Evolutionary conservation across 1,284 basidiomycete genomes (phyloP), one percentile per base, ranked within the genome.

Genomic region (Clitocybe nebularis): DNA sequence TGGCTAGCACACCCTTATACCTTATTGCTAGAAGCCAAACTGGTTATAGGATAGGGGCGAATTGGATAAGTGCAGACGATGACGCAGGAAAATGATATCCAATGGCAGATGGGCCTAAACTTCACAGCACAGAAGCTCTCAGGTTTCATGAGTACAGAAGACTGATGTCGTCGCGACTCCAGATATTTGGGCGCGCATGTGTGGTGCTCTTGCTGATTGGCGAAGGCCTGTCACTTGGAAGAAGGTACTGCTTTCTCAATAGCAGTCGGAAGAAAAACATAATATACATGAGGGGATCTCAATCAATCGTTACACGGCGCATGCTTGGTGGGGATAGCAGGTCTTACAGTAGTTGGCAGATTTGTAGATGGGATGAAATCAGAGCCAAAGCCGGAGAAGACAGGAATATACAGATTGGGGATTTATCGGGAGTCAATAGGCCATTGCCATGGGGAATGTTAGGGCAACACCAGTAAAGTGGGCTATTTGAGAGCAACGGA

Each of bases 391-490:
- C 29, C 25, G 40, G 40, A 24, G 22, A 17, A 22, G 6, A 45
- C 39, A 33, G 26, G 34, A 43, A 38, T 26, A 44, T 43, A 34
- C 43, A 39, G 24, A 43, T 44, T 51, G 29, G 7, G 29, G n/a
- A 9, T 32, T 16, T 3, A 8, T 16, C 19, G 43, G 44, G 36
- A 46, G 40, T 35, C 50, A 51, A 51, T 44, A 14, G 24, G 25
- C 13, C 14, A 48, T 44, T 29, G 49, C 40, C 44, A 51, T 48
- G 49, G 44, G 9, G 24, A 46, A 36, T 43, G 33, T 42, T 47
- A 34, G 46, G 47, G 50, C 42, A 44, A 51, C 50, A 28, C 3
- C 33, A 19, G 39, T 29, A 25, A 24, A 25, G 23, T 19, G 23
- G 19, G 35, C 29, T 17, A 32, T 16, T 7, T 8, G 19, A 16